Evolutionary conservation across 306 rosid species (phyloP).

Genomic region (Quercus berberidifolia): DNA sequence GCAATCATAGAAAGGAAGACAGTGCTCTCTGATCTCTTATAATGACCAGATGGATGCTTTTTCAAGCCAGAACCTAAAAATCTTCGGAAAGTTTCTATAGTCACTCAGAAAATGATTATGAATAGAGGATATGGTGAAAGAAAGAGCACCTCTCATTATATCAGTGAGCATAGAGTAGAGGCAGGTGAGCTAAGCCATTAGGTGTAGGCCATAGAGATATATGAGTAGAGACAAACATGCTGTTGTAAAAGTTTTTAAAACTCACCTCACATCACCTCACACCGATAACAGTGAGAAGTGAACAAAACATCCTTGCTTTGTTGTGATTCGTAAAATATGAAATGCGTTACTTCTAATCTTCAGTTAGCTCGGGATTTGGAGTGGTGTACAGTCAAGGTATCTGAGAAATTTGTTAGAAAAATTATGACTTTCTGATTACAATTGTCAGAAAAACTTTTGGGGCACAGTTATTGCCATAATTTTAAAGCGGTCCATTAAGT

Average conservation of each 20-base stretch:
- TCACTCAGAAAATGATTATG: too few relatives aligned
- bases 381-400: background rate
- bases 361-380: background rate
- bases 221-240: background rate
- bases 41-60: too few relatives aligned
- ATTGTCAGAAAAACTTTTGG: too few relatives aligned
- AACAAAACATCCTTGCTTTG: background rate
- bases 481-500: too few relatives aligned
- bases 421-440: too few relatives aligned
- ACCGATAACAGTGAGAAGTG: background rate
- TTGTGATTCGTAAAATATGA: background rate
- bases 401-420: background rate
- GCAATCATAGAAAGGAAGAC: too few relatives aligned
- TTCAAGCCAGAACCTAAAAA: background rate
- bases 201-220: background rate
- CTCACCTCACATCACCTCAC: background rate
- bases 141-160: background rate
- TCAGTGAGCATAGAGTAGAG: background rate
- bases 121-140: background rate
- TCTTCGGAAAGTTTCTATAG: background rate
- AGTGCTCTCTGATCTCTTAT: too few relatives aligned
- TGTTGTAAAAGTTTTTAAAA: background rate
- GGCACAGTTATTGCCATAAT: too few relatives aligned
- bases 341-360: background rate
- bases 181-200: background rate